Percentiles rank a stretch among this genome's conserved stretches.
Conservation (phyloP, 139 green algal genomes). For the Chlamydomonas incerta region DNA sequence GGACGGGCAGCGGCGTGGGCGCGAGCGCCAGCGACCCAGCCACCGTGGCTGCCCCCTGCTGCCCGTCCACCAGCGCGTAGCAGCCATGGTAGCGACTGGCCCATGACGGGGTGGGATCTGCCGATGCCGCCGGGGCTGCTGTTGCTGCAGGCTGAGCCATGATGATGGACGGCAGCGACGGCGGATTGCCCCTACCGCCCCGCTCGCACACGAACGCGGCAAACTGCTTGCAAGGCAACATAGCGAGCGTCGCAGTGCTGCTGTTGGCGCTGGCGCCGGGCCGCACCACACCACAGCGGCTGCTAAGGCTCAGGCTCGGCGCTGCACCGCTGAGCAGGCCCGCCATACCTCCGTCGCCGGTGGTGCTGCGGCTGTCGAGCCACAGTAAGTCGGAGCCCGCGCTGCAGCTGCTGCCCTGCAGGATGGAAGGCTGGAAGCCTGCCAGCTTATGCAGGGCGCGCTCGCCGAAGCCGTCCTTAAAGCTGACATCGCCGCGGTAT, state of each 20-base stretch:
- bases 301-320: background rate
- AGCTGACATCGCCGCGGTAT: background rate
- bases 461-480: background rate
- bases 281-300: background rate
- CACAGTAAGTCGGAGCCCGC: background rate
- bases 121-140: no score
- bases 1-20: background rate
- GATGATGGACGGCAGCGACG: no score
- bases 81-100: background rate
- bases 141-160: no score
- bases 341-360: background rate
- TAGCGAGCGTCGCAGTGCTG: background rate
- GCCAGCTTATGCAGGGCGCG: background rate
- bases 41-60: no score
- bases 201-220: background rate
- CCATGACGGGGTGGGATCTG: no score
- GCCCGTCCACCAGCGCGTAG: background rate
- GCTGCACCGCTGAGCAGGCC: no score
- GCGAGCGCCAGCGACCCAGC: no score
- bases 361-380: background rate
- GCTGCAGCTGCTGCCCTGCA: background rate
- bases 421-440: background rate
- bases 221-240: background rate
- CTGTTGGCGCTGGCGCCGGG: background rate
- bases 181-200: no score